Evolutionary conservation across 2,329 filamentous ascomycete genomes (phyloP).

Genomic region (Cladosporium austrohemisphaericum): DNA sequence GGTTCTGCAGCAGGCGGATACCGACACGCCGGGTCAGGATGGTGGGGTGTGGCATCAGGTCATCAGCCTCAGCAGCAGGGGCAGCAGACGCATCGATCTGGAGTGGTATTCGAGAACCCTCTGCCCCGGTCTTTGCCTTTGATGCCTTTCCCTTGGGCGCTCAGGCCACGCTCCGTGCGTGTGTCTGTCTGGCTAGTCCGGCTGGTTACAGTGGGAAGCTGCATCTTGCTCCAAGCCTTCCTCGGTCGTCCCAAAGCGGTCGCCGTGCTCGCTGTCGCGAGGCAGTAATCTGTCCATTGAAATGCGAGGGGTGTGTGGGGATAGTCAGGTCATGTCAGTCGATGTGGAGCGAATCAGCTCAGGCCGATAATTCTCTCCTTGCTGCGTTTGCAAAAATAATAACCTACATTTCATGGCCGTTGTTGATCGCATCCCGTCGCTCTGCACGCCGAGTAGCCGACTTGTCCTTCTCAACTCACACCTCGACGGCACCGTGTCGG

Average conservation of each 20-base stretch:
- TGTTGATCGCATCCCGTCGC: neutral
- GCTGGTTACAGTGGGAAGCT: conserved; percentile 16
- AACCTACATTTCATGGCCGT: neutral
- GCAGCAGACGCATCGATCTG: conserved; percentile 9
- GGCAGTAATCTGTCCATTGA: neutral
- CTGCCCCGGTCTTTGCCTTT: conserved; percentile 2
- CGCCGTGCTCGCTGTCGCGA: neutral
- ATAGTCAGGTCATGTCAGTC: conserved; percentile 6
- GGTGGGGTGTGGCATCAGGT: conserved; percentile 12
- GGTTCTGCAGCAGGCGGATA: conserved; percentile 9
- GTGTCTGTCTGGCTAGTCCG: conserved; percentile 8
- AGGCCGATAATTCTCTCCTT: neutral
- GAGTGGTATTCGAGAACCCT: conserved; percentile 10
- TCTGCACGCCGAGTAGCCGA: neutral
- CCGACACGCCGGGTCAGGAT: conserved; percentile 14
- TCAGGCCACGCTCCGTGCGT: conserved; percentile 15
- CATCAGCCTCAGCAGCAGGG: conserved; percentile 15
- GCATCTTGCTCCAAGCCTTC: conserved; percentile 14
- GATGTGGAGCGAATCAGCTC: neutral
- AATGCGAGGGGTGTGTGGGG: conserved; percentile 10
- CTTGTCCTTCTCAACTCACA: neutral
- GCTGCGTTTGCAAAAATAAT: neutral
- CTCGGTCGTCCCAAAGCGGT: conserved; percentile 13
- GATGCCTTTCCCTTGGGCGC: conserved; percentile 9
- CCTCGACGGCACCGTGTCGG: conserved; percentile 3